Evolutionary conservation across 1,284 basidiomycete species (phyloP).

Genomic region (Xerocomus nothofagi): DNA sequence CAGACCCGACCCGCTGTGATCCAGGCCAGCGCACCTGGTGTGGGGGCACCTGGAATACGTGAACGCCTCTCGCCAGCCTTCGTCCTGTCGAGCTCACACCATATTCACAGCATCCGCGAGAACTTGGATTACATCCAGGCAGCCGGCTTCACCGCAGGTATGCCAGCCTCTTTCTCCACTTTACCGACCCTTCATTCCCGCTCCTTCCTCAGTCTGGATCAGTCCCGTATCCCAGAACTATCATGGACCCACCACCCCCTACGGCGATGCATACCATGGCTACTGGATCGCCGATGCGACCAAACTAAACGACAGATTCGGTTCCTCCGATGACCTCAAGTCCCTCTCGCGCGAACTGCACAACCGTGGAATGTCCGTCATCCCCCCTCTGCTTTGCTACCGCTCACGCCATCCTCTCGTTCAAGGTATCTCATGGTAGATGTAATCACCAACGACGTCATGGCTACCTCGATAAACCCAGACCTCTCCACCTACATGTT

Average conservation of each 20-base stretch:
- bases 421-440: slow-evolving; percentile 67
- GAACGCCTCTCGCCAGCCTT: too few relatives aligned
- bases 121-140: slow-evolving; percentile 75
- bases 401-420: slow-evolving; percentile 15
- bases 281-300: slow-evolving; percentile 65
- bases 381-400: slow-evolving; percentile 23
- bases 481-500: slow-evolving; percentile 62
- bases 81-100: too few relatives aligned
- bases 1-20: slow-evolving; percentile 44
- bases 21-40: slow-evolving; percentile 64
- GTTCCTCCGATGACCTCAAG: slow-evolving; percentile 61
- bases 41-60: slow-evolving; percentile 63
- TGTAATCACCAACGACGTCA: slow-evolving; percentile 72
- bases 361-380: slow-evolving; percentile 57
- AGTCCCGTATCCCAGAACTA: slow-evolving; percentile 66
- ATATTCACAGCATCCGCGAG: slow-evolving; percentile 52
- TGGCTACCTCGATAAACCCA: slow-evolving; percentile 55
- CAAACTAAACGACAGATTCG: slow-evolving; percentile 63
- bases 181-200: background rate
- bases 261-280: slow-evolving; percentile 65
- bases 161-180: background rate
- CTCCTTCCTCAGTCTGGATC: slow-evolving; percentile 48
- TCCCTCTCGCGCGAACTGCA: slow-evolving; percentile 61
- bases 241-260: slow-evolving; percentile 54
- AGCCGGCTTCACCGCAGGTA: slow-evolving; percentile 67